Conservation (phyloP, 2,329 filamentous ascomycete species). For the Penicillium sp. region DNA sequence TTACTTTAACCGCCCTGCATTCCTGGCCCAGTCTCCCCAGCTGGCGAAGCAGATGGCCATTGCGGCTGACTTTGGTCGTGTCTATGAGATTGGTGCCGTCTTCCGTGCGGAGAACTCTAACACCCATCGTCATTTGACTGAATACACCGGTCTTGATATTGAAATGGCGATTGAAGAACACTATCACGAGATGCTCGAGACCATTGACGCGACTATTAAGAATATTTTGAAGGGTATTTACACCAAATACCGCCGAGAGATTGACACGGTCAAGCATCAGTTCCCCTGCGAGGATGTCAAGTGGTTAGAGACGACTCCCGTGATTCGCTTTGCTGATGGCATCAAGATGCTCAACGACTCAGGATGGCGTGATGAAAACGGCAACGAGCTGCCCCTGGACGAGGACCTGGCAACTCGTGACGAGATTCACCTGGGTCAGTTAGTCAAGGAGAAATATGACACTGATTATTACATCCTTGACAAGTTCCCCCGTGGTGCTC, state of each 20-base stretch:
- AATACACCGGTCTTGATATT: conserved; percentile 89
- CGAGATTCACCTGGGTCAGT: conserved; percentile 79
- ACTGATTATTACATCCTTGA: conserved; percentile 95
- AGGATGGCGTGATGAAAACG: conserved; percentile 75
- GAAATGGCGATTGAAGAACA: conserved; percentile 90
- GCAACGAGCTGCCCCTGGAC: conserved; percentile 66
- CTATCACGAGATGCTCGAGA: conserved; percentile 81
- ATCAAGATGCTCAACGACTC: conserved; percentile 78
- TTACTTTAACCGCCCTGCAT: conserved; percentile 85
- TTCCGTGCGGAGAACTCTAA: conserved; percentile 96
- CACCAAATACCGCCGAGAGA: conserved; percentile 66
- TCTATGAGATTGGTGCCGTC: conserved; percentile 87
- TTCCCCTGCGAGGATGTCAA: conserved; percentile 86
- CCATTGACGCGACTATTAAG: conserved; percentile 80
- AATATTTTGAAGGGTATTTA: conserved; percentile 73
- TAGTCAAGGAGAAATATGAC: conserved; percentile 81
- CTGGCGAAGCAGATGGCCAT: conserved; percentile 92
- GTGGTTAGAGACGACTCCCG: conserved; percentile 81
- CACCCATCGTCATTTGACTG: conserved; percentile 89
- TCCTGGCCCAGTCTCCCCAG: conserved; percentile 88
- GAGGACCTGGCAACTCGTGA: conserved; percentile 84
- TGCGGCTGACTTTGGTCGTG: conserved; percentile 81
- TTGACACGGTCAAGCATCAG: conserved; percentile 76
- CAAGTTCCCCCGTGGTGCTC: conserved; percentile 81
- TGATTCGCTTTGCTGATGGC: conserved; percentile 77